Percentiles rank a stretch among this genome's conserved stretches.
Conservation (phyloP, 2,329 filamentous ascomycete species). For the Exophiala sideris region DNA sequence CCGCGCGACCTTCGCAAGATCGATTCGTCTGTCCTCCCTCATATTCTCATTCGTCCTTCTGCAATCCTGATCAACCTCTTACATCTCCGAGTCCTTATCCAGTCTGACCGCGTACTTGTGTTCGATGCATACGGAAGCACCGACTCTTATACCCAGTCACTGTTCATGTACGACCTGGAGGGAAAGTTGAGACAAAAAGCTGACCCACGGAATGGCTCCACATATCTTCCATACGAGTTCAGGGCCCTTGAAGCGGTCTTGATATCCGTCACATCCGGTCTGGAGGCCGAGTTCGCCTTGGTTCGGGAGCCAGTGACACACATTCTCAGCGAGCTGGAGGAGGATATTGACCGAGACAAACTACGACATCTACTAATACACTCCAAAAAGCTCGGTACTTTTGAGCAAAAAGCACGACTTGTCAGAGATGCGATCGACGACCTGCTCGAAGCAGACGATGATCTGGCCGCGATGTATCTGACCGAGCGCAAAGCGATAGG, state of each 20-base stretch:
- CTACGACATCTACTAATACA: constrained; percentile 85
- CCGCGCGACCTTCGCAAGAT: constrained; percentile 96
- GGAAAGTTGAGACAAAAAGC: constrained; percentile 80
- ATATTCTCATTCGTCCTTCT: constrained; percentile 88
- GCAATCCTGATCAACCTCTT: constrained; percentile 93
- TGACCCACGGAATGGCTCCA: constrained; percentile 35
- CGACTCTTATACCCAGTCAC: constrained; percentile 89
- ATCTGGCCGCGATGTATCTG: constrained; percentile 90
- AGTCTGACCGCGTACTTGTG: constrained; percentile 86
- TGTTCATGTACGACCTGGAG: constrained; percentile 97
- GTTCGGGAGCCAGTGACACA: constrained; percentile 89
- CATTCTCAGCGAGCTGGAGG: constrained; percentile 84
- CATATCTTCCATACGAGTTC: constrained; percentile 81
- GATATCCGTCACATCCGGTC: constrained; percentile 84
- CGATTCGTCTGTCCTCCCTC: constrained; percentile 89
- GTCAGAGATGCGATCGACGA: constrained; percentile 95
- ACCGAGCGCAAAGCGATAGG: constrained; percentile 75
- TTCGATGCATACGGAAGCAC: constrained; percentile 96
- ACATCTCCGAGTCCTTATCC: constrained; percentile 94
- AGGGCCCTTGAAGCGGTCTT: constrained; percentile 91
- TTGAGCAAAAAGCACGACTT: constrained; percentile 93
- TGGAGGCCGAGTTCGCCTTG: constrained; percentile 92
- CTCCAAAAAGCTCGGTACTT: constrained; percentile 92
- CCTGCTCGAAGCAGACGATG: constrained; percentile 91
- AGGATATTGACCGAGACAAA: constrained; percentile 95